These are phyloP conservation scores for Brassica carinata DNA, from an alignment of 345 rosid species.

Conservation along the genomic window DNA sequence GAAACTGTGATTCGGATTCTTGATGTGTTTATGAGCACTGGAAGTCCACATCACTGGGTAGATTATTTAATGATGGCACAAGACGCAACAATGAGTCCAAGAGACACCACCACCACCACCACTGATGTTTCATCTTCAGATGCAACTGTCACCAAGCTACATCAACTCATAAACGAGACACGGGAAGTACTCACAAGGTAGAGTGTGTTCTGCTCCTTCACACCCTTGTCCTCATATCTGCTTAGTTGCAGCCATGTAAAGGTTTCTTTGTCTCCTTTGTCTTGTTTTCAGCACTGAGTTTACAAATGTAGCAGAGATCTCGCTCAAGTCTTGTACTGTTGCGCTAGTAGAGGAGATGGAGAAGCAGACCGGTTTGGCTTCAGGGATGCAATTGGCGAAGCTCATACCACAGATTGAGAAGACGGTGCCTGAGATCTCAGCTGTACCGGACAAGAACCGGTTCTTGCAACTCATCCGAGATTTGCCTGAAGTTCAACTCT, in stretches of 20 bases:
- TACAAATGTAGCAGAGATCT: slow-evolving; percentile 54
- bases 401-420: slow-evolving; percentile 76
- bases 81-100: slow-evolving; percentile 41
- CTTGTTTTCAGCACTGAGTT: slow-evolving; percentile 73
- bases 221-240: not conserved
- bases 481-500: slow-evolving; percentile 72
- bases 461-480: slow-evolving; percentile 54
- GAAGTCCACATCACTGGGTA: slow-evolving; percentile 79
- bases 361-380: slow-evolving; percentile 44
- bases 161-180: slow-evolving; percentile 79
- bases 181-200: slow-evolving; percentile 80
- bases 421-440: slow-evolving; percentile 51
- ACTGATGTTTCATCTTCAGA: slow-evolving; percentile 40
- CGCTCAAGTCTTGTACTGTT: slow-evolving; percentile 58
- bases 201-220: not conserved
- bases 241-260: not conserved
- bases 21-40: slow-evolving; percentile 72
- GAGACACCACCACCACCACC: slow-evolving; percentile 26
- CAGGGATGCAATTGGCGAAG: slow-evolving; percentile 74
- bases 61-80: slow-evolving; percentile 80
- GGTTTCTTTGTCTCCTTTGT: not conserved
- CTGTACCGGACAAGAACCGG: slow-evolving; percentile 64
- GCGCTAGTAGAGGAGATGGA: slow-evolving; percentile 62
- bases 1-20: slow-evolving; percentile 71
- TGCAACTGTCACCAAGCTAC: slow-evolving; percentile 52